These are phyloP conservation scores for Blastobotrys mokoenaii DNA, from an alignment of 805 yeast genomes.

Conservation along the genomic window DNA sequence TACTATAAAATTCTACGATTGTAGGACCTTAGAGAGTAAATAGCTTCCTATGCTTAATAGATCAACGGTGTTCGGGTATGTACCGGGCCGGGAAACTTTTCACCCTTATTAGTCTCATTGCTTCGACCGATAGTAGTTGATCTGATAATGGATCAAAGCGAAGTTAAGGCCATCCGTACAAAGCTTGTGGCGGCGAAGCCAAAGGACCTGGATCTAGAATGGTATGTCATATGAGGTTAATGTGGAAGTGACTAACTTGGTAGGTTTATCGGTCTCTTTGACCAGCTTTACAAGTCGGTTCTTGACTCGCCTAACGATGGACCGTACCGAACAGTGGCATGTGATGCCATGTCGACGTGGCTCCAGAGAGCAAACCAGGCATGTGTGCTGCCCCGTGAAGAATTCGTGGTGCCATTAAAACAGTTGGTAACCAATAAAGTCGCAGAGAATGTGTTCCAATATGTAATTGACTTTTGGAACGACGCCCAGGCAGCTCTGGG, in stretches of 20 bases:
- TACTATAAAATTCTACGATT: too few species aligned
- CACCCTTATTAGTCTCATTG: background rate
- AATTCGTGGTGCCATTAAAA: conserved; percentile 4
- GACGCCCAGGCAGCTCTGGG: conserved; percentile 64
- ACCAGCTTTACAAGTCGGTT: conserved; percentile 28
- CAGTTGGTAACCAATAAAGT: conserved; percentile 14
- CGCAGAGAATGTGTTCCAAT: conserved; percentile 26
- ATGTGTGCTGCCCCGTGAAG: conserved; percentile 7
- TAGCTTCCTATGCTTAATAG: too few species aligned
- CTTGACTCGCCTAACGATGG: conserved; percentile 30
- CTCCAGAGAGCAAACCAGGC: conserved; percentile 45
- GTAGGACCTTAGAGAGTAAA: too few species aligned
- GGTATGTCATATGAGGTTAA: conserved; percentile 10
- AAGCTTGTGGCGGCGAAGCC: conserved; percentile 15
- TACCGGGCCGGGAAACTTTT: background rate
- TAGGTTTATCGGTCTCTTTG: conserved; percentile 20
- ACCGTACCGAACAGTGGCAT: conserved; percentile 34
- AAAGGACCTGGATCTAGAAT: conserved; percentile 8
- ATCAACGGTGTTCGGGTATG: too few species aligned
- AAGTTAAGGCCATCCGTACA: conserved; percentile 6
- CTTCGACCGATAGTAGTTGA: background rate
- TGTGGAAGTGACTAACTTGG: background rate
- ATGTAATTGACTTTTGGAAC: conserved; percentile 60
- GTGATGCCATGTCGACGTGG: conserved; percentile 63
- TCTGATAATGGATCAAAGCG: background rate